Conservation (phyloP, 2,329 filamentous ascomycete species). For the Venturiaceae sp. region DNA sequence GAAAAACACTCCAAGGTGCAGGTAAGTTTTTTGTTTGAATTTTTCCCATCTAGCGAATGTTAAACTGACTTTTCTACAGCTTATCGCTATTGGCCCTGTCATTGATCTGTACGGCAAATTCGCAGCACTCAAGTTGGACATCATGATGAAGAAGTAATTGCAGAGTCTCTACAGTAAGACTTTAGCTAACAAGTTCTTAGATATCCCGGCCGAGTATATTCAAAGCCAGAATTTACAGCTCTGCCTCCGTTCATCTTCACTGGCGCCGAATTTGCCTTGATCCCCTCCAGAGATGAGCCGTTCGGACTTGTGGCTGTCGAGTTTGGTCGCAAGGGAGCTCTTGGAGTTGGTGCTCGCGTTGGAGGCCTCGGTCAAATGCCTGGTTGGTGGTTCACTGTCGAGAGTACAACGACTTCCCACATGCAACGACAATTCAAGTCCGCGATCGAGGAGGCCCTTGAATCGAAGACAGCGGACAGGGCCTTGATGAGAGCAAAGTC, state of each 20-base stretch:
- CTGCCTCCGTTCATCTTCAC: conserved; percentile 57
- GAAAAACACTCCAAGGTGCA: conserved; percentile 46
- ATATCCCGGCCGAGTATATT: conserved; percentile 53
- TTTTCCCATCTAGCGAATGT: too few relatives aligned
- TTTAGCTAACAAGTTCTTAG: not conserved
- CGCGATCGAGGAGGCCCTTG: conserved; percentile 52
- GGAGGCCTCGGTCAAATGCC: conserved; percentile 57
- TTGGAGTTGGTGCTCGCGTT: conserved; percentile 56
- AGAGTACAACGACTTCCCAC: conserved; percentile 54
- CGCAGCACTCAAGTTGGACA: conserved; percentile 53
- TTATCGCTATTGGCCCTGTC: conserved; percentile 56
- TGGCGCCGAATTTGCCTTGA: conserved; percentile 58
- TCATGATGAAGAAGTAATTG: conserved; percentile 49
- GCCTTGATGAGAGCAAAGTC: conserved; percentile 56
- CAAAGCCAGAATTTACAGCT: conserved; percentile 57
- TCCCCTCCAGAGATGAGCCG: conserved; percentile 59
- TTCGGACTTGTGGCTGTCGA: conserved; percentile 61
- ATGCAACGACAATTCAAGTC: conserved; percentile 55
- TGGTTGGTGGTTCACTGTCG: conserved; percentile 62
- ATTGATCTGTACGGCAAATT: conserved; percentile 62
- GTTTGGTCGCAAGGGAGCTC: conserved; percentile 57
- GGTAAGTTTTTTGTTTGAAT: not conserved
- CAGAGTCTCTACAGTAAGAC: too few relatives aligned
- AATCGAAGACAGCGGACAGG: conserved; percentile 44
- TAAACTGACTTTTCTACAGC: conserved; percentile 26